Percentiles rank a stretch among this genome's conserved stretches.
Conservation (phyloP, 768 basidiomycete genomes). For the Termitomyces sp. region DNA sequence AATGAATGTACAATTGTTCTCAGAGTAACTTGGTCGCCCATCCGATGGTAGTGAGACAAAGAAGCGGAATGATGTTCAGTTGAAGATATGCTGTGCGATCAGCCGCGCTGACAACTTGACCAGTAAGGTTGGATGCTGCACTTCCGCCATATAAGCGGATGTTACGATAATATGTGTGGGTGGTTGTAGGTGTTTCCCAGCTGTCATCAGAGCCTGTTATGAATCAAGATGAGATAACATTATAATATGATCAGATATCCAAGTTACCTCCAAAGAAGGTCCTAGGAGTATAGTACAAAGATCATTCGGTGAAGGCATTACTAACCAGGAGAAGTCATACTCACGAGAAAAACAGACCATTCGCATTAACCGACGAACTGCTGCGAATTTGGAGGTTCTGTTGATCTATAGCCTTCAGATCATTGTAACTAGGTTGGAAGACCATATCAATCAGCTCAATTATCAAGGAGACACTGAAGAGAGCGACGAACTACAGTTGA, state of each 20-base stretch:
- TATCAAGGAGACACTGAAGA: not conserved
- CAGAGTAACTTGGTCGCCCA: constrained; percentile 4
- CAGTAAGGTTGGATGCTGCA: constrained; percentile 40
- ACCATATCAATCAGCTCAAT: not conserved
- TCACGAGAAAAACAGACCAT: constrained; percentile 77
- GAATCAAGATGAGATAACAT: not conserved
- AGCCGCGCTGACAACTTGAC: constrained; percentile 22
- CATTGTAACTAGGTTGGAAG: constrained; percentile 52
- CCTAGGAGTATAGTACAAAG: constrained; percentile 25
- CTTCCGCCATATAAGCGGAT: constrained; percentile 58
- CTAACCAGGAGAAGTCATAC: not conserved
- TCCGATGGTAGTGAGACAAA: not conserved
- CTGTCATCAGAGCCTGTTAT: constrained; percentile 49
- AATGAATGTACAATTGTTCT: not conserved
- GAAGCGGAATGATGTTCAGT: not conserved
- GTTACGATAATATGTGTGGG: constrained; percentile 75
- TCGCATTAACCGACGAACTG: constrained; percentile 42
- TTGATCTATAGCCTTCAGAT: constrained; percentile 54
- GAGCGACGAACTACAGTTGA: constrained; percentile 51
- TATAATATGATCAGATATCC: not conserved
- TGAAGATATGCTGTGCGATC: not conserved
- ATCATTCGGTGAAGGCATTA: not conserved
- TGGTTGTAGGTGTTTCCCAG: constrained; percentile 66
- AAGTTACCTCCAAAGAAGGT: constrained; percentile 75
- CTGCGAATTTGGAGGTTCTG: constrained; percentile 60